Base-by-base conservation (phyloP, 176 grass and related monocot genomes). In the Oryza rufipogon region DNA sequence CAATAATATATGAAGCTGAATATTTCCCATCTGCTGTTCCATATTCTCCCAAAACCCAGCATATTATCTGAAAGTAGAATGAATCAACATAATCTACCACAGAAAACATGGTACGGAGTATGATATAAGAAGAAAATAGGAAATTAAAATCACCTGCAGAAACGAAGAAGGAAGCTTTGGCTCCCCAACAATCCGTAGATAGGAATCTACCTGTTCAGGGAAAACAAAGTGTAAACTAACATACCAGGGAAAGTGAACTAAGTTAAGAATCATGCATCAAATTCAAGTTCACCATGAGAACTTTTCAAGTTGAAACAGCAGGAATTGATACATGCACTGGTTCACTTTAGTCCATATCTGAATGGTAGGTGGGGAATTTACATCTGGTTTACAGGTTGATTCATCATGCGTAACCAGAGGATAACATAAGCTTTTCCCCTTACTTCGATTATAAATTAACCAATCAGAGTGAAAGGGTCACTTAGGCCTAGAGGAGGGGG, bases 1-100 rank as follows among this genome's bases (percentile, higher is more conserved):
- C 97, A 64, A 94, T 90, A 70, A 99, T 92, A 89, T 96, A 96
- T 65, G 93, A 89, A 77, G 91, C 90, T n/a, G 90, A 92, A 89
- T 96, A 89, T 64, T 92, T 99, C 48, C 91, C 91, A 86, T 99
- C 93, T 68, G 93, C 79, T 41, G 88, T 99, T 73, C 97, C 97
- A 47, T 99, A 99, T 72, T 99, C 97, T 25, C 97, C 97, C 82
- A 99, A 90, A 86, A 99, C 94, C 97, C 97, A 99, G 89, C 97
- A 99, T 85, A 99, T 94, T 66, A 99, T 95, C 97, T 99, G 86
- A 75, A 64, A 45, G 52, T 32, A 67, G 78, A 79, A 52, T 44
- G 46, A 63, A 90, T 60, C 39, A 79, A 81, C 75, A 44, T 67
- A 85, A 89, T 13, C 22, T 49, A 65, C 19, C 39, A 7, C 28